Conservation (phyloP, 2,329 filamentous ascomycete genomes). For the Colletotrichum limetticola region DNA sequence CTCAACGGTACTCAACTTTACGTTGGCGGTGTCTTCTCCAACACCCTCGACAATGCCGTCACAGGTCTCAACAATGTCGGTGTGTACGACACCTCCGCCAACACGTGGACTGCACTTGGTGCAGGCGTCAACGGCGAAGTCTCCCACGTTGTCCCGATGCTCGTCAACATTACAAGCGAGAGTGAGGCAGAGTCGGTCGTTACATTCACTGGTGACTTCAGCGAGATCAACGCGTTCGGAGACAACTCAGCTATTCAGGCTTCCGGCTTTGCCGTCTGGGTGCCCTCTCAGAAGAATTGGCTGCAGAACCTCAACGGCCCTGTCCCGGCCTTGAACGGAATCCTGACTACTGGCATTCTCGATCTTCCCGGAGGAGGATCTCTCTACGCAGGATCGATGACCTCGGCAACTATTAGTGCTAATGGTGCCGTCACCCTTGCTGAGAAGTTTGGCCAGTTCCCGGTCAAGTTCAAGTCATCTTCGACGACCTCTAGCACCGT, state of each 20-base stretch:
- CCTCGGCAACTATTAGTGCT: constrained; percentile 77
- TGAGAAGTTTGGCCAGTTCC: constrained; percentile 63
- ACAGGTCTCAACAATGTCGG: constrained; percentile 81
- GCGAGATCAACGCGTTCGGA: constrained; percentile 75
- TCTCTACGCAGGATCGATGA: constrained; percentile 86
- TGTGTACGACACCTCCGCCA: constrained; percentile 74
- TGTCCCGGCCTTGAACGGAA: constrained; percentile 75
- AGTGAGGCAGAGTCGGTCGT: constrained; percentile 77
- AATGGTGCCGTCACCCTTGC: constrained; percentile 78
- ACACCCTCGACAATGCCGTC: constrained; percentile 70
- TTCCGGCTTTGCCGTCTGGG: constrained; percentile 89
- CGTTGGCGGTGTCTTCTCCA: constrained; percentile 86
- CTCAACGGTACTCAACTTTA: constrained; percentile 76
- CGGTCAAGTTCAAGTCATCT: constrained; percentile 63
- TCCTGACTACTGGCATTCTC: constrained; percentile 76
- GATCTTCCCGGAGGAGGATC: constrained; percentile 70
- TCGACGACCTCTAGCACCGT: constrained; percentile 47
- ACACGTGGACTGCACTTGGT: constrained; percentile 82
- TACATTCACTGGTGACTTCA: constrained; percentile 84
- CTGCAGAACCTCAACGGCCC: constrained; percentile 78
- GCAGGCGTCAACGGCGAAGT: constrained; percentile 88
- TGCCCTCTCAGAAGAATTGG: constrained; percentile 88
- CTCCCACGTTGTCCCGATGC: constrained; percentile 77
- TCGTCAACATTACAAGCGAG: constrained; percentile 79
- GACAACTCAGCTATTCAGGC: constrained; percentile 70